Evolutionary conservation across 2,329 filamentous ascomycete genomes (phyloP).

Genomic region (Ophiostoma sp.): DNA sequence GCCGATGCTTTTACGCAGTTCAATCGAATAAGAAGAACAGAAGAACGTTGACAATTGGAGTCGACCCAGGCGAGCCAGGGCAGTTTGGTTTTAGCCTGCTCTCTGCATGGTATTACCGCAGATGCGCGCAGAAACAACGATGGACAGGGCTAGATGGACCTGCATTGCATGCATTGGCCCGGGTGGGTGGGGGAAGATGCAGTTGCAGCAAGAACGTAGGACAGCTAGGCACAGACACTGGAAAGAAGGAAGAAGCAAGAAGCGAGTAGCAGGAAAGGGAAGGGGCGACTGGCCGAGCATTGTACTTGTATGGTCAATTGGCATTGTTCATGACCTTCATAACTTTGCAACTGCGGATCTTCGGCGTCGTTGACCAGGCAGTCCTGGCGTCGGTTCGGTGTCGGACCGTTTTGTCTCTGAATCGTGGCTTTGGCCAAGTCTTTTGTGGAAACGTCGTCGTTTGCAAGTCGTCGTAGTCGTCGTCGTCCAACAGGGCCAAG

Average conservation of each 20-base stretch:
- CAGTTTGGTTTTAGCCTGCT: background rate
- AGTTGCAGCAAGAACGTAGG: background rate
- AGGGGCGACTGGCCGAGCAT: no score
- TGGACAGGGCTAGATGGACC: constrained; percentile 17
- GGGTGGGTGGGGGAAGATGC: background rate
- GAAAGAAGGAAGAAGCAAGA: background rate
- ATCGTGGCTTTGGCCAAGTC: background rate
- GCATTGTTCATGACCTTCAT: background rate
- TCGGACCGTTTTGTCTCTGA: background rate
- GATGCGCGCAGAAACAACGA: background rate
- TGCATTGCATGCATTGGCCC: constrained; percentile 11
- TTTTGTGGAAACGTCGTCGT: background rate
- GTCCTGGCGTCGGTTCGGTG: background rate
- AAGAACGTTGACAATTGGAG: no score
- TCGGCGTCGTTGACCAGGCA: background rate
- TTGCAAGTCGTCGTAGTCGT: background rate
- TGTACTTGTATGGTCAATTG: background rate
- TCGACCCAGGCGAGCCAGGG: background rate
- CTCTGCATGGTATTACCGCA: background rate
- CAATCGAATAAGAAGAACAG: constrained; percentile 16
- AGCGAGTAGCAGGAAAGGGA: background rate
- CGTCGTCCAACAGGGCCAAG: constrained; percentile 5
- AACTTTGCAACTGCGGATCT: background rate
- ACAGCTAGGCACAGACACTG: background rate
- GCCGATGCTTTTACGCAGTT: constrained; percentile 19